phyloP scores from a whole-genome alignment of 129 eudicot species.

The Calendula officinalis region DNA sequence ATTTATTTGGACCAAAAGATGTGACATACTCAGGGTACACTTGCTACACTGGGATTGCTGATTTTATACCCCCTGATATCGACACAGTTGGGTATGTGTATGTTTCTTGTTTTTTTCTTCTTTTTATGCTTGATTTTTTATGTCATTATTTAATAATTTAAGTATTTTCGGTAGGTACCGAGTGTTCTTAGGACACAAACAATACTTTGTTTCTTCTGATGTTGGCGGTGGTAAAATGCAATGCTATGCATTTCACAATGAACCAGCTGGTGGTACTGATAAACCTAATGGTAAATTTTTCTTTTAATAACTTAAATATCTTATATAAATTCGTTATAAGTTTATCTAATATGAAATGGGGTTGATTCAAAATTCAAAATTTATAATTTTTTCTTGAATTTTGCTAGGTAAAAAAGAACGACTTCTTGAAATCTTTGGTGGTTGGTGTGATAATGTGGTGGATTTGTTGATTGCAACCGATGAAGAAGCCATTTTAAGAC shows the following conservation, averaged over 20 bases:
- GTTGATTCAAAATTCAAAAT: constrained; percentile 6
- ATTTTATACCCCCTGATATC: constrained; percentile 94
- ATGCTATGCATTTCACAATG: constrained; percentile 97
- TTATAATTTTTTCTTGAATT: constrained; percentile 6
- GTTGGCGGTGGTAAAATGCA: constrained; percentile 99
- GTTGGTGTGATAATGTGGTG: constrained; percentile 97
- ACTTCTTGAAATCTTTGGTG: constrained; percentile 70
- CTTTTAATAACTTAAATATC: constrained; percentile 7
- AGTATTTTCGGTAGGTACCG: constrained; percentile 59
- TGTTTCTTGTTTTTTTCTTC: background rate
- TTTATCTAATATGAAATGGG: background rate
- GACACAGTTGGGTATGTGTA: constrained; percentile 78
- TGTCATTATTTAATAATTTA: background rate
- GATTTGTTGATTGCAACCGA: constrained; percentile 76
- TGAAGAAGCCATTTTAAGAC: constrained; percentile 91
- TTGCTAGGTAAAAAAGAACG: constrained; percentile 85
- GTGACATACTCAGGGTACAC: constrained; percentile 93
- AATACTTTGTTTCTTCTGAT: constrained; percentile 96
- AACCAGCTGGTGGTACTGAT: constrained; percentile 87
- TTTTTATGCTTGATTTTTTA: background rate
- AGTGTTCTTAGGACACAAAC: constrained; percentile 96
- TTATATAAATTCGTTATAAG: too few relatives aligned
- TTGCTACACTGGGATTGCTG: constrained; percentile 98
- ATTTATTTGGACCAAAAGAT: constrained; percentile 77
- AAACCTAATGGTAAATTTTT: constrained; percentile 50